Conservation (phyloP, 495 filamentous ascomycete genomes). For the Xylaria bambusicola region DNA sequence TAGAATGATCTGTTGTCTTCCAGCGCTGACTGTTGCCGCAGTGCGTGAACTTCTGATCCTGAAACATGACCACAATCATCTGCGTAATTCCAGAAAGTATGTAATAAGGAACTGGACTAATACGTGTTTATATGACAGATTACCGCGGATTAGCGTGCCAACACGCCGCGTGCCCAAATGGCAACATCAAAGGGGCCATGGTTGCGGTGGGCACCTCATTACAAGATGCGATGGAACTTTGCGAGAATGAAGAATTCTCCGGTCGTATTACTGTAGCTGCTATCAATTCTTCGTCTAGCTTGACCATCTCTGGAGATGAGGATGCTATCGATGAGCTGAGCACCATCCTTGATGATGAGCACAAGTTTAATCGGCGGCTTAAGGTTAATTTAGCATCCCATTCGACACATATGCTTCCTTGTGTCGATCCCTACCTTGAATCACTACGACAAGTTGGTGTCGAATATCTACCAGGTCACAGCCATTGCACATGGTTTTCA, state of each 20-base stretch:
- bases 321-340: constrained; percentile 34
- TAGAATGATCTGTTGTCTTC: too few species aligned
- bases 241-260: constrained; percentile 15
- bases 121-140: too few species aligned
- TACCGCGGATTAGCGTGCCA: constrained; percentile 45
- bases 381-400: constrained; percentile 55
- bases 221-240: constrained; percentile 43
- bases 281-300: constrained; percentile 42
- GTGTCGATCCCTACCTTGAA: constrained; percentile 33
- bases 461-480: background rate
- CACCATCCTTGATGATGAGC: constrained; percentile 43
- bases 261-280: constrained; percentile 28
- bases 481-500: background rate
- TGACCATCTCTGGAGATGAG: constrained; percentile 48
- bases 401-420: constrained; percentile 46
- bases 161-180: background rate
- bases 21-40: too few species aligned
- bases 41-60: too few species aligned
- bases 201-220: constrained; percentile 45
- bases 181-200: constrained; percentile 46
- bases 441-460: constrained; percentile 2
- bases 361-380: constrained; percentile 41
- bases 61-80: too few species aligned
- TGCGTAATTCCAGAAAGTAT: too few species aligned
- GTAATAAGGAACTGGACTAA: too few species aligned